phyloP scores from a whole-genome alignment of 2,329 filamentous ascomycete species.

The Alternaria postmessia region DNA sequence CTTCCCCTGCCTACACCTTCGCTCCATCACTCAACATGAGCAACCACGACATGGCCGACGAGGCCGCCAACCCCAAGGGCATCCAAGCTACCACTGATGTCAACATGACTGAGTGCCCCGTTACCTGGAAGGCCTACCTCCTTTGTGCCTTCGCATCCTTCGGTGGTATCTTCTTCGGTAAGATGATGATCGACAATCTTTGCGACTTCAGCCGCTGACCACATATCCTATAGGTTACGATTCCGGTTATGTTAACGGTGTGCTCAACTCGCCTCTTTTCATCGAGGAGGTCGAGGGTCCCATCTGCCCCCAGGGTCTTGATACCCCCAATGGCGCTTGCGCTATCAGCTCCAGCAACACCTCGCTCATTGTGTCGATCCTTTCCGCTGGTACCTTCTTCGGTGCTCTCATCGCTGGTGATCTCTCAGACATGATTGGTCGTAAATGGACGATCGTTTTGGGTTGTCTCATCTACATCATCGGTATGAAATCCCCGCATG shows the following conservation, averaged over 20 bases:
- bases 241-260: constrained; percentile 77
- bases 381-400: constrained; percentile 81
- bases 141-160: constrained; percentile 59
- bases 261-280: constrained; percentile 57
- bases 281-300: constrained; percentile 52
- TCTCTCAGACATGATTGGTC: constrained; percentile 72
- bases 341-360: constrained; percentile 55
- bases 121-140: constrained; percentile 56
- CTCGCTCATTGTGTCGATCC: constrained; percentile 79
- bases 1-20: background rate
- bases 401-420: constrained; percentile 75
- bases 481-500: constrained; percentile 27
- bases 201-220: background rate
- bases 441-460: constrained; percentile 66
- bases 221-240: constrained; percentile 66
- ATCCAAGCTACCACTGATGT: constrained; percentile 6
- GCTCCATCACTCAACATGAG: background rate
- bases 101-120: constrained; percentile 52
- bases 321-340: background rate
- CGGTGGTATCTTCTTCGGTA: constrained; percentile 69
- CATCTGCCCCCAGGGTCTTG: constrained; percentile 4
- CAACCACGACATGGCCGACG: constrained; percentile 1
- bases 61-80: constrained; percentile 5
- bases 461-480: constrained; percentile 47
- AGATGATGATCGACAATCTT: background rate